Percentiles rank a stretch among this genome's conserved stretches.
These are phyloP conservation scores for Aspergillus baeticus DNA, from an alignment of 495 filamentous ascomycete genomes.

Conservation along the genomic window DNA sequence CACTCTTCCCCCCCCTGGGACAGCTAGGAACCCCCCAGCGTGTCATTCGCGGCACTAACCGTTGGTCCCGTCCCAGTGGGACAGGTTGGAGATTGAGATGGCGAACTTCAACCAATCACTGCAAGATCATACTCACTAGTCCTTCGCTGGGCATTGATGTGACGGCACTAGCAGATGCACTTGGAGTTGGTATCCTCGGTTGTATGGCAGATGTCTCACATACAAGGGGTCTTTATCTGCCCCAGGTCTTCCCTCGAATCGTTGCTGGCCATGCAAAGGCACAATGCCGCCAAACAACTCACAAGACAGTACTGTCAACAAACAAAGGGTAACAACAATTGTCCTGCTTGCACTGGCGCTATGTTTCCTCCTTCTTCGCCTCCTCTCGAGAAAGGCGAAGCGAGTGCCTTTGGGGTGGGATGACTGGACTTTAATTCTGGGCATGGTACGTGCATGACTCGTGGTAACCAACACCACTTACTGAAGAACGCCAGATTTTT, in stretches of 20 bases:
- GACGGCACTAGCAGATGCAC: too few relatives aligned
- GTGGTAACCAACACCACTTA: neutral
- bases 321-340: slow-evolving; percentile 12
- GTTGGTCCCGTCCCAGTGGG: too few relatives aligned
- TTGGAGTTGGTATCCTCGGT: too few relatives aligned
- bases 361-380: slow-evolving; percentile 3
- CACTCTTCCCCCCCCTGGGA: too few relatives aligned
- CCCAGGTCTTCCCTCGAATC: neutral
- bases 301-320: neutral
- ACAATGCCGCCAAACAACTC: neutral
- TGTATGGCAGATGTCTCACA: too few relatives aligned
- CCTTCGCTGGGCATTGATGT: too few relatives aligned
- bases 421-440: slow-evolving; percentile 9
- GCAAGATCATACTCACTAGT: too few relatives aligned
- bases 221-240: too few relatives aligned
- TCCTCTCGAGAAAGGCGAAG: slow-evolving; percentile 1
- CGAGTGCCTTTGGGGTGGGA: slow-evolving; percentile 3
- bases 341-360: neutral
- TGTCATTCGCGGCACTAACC: too few relatives aligned
- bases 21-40: too few relatives aligned
- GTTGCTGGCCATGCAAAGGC: neutral
- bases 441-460: neutral
- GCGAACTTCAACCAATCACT: too few relatives aligned
- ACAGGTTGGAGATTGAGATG: too few relatives aligned
- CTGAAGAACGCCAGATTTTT: neutral